Conservation (phyloP, 768 basidiomycete genomes). For the Lentinula guzmanii region DNA sequence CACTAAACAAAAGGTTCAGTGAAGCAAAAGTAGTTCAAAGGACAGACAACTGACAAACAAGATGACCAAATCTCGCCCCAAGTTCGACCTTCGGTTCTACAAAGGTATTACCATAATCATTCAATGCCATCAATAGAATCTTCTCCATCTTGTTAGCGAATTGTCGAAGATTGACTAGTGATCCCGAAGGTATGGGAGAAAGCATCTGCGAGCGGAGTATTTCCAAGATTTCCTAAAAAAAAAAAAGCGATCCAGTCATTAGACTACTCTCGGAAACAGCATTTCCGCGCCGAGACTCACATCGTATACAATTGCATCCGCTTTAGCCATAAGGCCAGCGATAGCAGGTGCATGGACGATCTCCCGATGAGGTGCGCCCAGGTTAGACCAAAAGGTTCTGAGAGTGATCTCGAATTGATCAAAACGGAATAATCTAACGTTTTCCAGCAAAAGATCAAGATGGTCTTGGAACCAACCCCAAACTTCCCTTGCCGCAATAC, state of each 20-base stretch:
- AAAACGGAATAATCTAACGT: slow-evolving; percentile 70
- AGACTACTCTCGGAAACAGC: neutral
- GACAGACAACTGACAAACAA: slow-evolving; percentile 61
- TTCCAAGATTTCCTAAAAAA: slow-evolving; percentile 77
- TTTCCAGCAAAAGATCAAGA: slow-evolving; percentile 76
- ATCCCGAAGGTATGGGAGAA: slow-evolving; percentile 61
- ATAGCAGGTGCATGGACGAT: slow-evolving; percentile 87
- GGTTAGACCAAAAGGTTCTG: slow-evolving; percentile 77
- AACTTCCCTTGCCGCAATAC: slow-evolving; percentile 76
- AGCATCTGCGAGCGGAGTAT: slow-evolving; percentile 81
- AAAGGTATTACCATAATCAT: slow-evolving; percentile 82
- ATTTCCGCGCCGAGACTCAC: slow-evolving; percentile 40
- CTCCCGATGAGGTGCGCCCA: slow-evolving; percentile 74
- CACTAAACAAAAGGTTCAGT: slow-evolving; percentile 37
- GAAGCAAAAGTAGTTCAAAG: slow-evolving; percentile 6
- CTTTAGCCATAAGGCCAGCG: slow-evolving; percentile 83
- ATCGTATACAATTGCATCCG: slow-evolving; percentile 87
- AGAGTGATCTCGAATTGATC: slow-evolving; percentile 89
- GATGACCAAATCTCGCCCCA: slow-evolving; percentile 85
- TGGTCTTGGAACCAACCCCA: slow-evolving; percentile 94
- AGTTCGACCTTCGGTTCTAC: slow-evolving; percentile 89
- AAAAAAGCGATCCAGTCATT: slow-evolving; percentile 15
- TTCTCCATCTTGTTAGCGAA: slow-evolving; percentile 92
- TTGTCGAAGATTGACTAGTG: slow-evolving; percentile 68
- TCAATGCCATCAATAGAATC: slow-evolving; percentile 73